Conservation (phyloP, 192 early-diverging fungal species). For the Entrophospora sp. region DNA sequence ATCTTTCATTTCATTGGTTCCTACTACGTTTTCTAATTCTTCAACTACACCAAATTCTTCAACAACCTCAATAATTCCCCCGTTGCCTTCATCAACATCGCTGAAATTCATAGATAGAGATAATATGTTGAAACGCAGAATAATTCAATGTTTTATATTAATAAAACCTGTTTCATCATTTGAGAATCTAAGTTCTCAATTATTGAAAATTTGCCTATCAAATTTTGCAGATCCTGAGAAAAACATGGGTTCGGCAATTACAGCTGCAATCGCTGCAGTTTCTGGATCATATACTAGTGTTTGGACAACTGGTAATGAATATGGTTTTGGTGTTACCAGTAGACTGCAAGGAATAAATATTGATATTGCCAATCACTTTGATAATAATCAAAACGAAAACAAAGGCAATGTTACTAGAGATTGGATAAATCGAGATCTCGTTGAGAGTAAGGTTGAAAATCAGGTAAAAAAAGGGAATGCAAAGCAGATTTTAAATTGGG, state of each 20-base stretch:
- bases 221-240: constrained; percentile 48
- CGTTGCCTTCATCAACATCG: constrained; percentile 27
- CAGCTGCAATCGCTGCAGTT: constrained; percentile 36
- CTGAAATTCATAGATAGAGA: constrained; percentile 47
- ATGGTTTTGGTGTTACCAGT: constrained; percentile 49
- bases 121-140: constrained; percentile 48
- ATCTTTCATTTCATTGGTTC: constrained; percentile 46
- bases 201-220: constrained; percentile 37
- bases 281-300: constrained; percentile 41
- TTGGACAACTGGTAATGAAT: constrained; percentile 47
- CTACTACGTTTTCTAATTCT: constrained; percentile 36
- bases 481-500: no score
- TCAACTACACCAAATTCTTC: constrained; percentile 29
- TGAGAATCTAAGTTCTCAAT: constrained; percentile 37
- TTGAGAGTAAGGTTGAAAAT: constrained; percentile 21
- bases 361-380: constrained; percentile 30
- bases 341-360: constrained; percentile 41
- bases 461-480: constrained; percentile 21
- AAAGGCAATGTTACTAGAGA: constrained; percentile 28
- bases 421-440: constrained; percentile 34
- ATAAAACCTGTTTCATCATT: constrained; percentile 46
- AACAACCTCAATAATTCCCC: constrained; percentile 4
- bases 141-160: constrained; percentile 65
- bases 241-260: constrained; percentile 36
- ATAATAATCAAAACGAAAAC: constrained; percentile 34